Evolutionary conservation across 2,329 filamentous ascomycete genomes (phyloP).

Genomic region (Xylariaceae sp.): DNA sequence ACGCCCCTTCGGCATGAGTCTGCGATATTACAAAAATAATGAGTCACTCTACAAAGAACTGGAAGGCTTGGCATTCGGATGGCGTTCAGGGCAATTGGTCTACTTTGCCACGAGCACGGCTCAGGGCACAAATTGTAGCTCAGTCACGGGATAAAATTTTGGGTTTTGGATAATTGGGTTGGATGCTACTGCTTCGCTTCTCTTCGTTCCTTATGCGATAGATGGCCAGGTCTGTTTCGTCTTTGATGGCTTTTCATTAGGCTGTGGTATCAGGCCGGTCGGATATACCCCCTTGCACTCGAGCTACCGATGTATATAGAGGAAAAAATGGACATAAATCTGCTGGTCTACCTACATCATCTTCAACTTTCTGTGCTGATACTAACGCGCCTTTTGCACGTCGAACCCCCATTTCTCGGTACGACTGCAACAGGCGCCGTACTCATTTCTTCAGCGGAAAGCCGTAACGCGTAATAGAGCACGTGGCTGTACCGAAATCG

Average conservation of each 20-base stretch:
- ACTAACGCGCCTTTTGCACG: no score
- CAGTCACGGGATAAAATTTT: neutral
- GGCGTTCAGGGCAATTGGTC: neutral
- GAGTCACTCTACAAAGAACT: neutral
- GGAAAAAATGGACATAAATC: neutral
- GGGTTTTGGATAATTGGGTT: neutral
- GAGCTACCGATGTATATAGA: conserved; percentile 10
- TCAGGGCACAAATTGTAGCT: neutral
- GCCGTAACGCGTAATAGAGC: no score
- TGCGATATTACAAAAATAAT: no score
- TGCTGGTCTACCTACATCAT: no score
- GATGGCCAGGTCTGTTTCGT: conserved; percentile 7
- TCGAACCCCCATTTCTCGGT: no score
- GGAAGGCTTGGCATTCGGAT: neutral
- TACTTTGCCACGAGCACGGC: neutral
- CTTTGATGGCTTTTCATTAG: conserved; percentile 1
- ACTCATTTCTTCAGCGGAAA: no score
- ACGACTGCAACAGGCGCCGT: no score
- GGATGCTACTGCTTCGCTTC: conserved; percentile 6
- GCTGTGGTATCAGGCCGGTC: conserved; percentile 7
- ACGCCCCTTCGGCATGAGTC: conserved; percentile 13
- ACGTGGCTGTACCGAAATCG: no score
- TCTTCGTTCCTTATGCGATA: conserved; percentile 15
- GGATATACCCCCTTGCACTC: conserved; percentile 12
- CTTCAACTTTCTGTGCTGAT: no score